Base-by-base conservation (phyloP, 805 yeast species). In the Lipomyces sp. region DNA sequence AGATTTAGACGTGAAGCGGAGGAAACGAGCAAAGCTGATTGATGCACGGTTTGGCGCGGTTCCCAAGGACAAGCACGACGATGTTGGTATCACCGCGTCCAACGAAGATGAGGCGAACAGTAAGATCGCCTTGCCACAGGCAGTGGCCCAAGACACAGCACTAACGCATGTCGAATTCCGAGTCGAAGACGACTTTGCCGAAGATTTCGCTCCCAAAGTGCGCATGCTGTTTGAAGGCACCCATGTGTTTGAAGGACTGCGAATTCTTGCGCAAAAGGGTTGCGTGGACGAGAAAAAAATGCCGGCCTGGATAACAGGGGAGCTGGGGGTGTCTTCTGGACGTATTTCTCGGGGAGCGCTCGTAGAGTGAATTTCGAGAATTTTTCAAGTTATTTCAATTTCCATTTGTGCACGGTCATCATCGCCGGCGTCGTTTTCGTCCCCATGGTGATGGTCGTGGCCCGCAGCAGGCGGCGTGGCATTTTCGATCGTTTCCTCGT, bases 401-500 rank as follows among this genome's bases (percentile, higher is more conserved):
- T 57, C 61, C 47, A 55, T 32, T 4, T 36, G 44, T 1, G 51
- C 51, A 2, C 50, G 47, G 23, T 26, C 43, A 2, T 32, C 11
- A n/a, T n/a, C 28, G 26, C 22, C 7, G 14, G 14, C 14, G 32
- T 23, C 29, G 43, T 37, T 16, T 5, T 36, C 43, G 18, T 28
- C 24, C 10, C 43, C 31, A 22, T 29, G 32, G 32, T 43, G 35
- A 49, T 40, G 31, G 26, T 16, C 29, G 26, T 35, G 18, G 19
- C 47, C 16, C 18, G 49, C 10, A 14, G 37, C 43, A 8, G 46
- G 26, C 14, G 39, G 39, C n/a, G 24, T n/a, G 6, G 37, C 49
- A 45, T 66, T 70, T 39, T 69, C 73, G 16, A 68, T 69, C 2
- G 61, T 58, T 34, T 65, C 67, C 38, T 69, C 71, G 14, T 60